Conservation (phyloP, 1,284 basidiomycete genomes). For the Fomitopsis schrenkii region DNA sequence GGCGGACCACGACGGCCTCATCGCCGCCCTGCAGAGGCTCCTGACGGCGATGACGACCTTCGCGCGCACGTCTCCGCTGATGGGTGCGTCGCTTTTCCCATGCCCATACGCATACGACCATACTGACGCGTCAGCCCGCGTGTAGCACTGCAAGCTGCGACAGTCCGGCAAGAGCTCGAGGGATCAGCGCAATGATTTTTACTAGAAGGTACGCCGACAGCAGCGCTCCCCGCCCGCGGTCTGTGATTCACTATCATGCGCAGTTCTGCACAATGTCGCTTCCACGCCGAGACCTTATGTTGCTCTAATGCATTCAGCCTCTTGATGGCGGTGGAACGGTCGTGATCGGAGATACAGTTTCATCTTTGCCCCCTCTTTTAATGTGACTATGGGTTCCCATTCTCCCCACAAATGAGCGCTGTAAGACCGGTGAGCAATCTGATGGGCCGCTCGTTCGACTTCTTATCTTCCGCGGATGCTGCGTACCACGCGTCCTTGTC, state of each 20-base stretch:
- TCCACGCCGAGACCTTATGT: background rate
- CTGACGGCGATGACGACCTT: conserved; percentile 20
- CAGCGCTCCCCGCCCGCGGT: background rate
- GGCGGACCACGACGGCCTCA: conserved; percentile 8
- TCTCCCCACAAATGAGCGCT: background rate
- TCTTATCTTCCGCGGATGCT: too few relatives aligned
- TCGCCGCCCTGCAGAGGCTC: conserved; percentile 15
- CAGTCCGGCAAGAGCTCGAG: conserved; percentile 5
- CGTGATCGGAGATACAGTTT: background rate
- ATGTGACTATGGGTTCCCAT: background rate
- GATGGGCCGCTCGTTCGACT: too few relatives aligned
- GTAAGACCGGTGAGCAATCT: background rate
- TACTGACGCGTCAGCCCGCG: background rate
- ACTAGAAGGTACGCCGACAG: background rate
- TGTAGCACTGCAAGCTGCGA: conserved; percentile 3
- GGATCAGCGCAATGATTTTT: background rate
- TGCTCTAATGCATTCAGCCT: background rate
- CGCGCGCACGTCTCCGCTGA: conserved; percentile 17
- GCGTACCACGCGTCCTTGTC: too few relatives aligned
- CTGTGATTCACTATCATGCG: background rate
- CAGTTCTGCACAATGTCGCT: background rate
- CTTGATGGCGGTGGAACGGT: background rate
- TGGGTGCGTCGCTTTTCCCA: conserved; percentile 13
- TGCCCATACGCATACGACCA: background rate
- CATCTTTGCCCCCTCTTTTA: background rate